These are phyloP conservation scores for Sporothrix brasiliensis DNA, from an alignment of 2,329 filamentous ascomycete species.

Conservation along the genomic window DNA sequence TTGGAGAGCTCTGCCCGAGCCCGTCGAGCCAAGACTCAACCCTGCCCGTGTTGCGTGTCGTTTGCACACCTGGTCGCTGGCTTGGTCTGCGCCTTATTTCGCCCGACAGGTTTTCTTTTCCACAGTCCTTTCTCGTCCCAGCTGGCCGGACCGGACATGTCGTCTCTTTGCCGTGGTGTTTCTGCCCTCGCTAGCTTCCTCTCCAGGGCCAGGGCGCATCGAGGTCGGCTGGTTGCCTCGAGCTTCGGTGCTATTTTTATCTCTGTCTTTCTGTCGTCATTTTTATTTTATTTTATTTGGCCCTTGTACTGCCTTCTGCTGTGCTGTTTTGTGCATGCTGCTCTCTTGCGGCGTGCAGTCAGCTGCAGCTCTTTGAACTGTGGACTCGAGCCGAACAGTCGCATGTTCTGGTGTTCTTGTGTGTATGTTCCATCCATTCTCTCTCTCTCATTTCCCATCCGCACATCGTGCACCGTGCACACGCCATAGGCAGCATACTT, in stretches of 20 bases:
- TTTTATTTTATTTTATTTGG: background rate
- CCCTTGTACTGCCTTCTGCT: background rate
- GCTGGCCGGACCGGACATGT: no score
- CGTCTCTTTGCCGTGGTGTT: background rate
- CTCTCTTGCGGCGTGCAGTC: background rate
- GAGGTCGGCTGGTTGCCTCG: slow-evolving; percentile 11
- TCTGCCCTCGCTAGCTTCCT: slow-evolving; percentile 5
- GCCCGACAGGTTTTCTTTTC: background rate
- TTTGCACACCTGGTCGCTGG: background rate
- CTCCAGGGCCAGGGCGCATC: background rate
- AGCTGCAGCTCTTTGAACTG: background rate
- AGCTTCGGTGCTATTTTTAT: slow-evolving; percentile 16
- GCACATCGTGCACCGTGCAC: background rate
- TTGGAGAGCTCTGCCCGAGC: background rate
- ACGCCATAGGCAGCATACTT: background rate
- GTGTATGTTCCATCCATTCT: background rate
- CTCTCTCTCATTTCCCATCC: background rate
- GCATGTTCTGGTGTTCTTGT: background rate
- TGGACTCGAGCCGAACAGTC: no score
- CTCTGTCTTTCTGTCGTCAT: background rate
- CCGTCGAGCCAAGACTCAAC: slow-evolving; percentile 6
- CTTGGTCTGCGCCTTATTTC: background rate
- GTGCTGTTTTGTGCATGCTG: background rate
- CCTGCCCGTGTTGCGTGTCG: background rate
- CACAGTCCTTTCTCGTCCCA: background rate